Conservation (phyloP, 495 filamentous ascomycete species). For the Aspergillus carlsbadensis region DNA sequence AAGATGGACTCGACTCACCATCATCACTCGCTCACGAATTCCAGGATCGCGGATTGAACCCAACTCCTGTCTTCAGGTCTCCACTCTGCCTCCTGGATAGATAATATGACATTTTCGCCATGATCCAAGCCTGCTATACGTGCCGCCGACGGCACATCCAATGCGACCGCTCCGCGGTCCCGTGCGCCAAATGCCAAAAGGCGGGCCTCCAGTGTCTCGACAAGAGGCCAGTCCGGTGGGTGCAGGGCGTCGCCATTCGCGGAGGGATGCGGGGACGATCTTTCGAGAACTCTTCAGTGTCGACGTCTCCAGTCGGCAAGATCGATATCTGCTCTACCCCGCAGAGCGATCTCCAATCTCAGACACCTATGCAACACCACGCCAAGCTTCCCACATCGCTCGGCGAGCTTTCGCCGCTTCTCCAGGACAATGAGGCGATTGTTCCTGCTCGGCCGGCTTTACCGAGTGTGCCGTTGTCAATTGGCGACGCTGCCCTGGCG, state of each 20-base stretch:
- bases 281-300: slow-evolving; percentile 16
- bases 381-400: no score
- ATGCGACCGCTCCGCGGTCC: slow-evolving; percentile 40
- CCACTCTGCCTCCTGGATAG: no score
- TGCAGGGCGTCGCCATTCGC: slow-evolving; percentile 36
- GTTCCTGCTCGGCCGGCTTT: not conserved
- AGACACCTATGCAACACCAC: no score
- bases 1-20: no score
- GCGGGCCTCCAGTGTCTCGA: slow-evolving; percentile 49
- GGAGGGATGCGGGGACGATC: slow-evolving; percentile 34
- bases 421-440: not conserved
- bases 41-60: no score
- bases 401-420: no score
- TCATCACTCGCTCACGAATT: no score
- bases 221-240: slow-evolving; percentile 45
- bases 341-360: not conserved
- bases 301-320: not conserved
- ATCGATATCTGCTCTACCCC: not conserved
- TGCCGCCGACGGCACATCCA: slow-evolving; percentile 53
- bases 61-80: no score
- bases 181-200: slow-evolving; percentile 33
- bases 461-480: not conserved
- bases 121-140: slow-evolving; percentile 36
- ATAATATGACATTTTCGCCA: no score
- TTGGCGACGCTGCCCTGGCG: slow-evolving; percentile 23